Percentiles rank a stretch among this genome's conserved stretches.
Conservation (phyloP, 192 early-diverging fungal genomes). For the Rhizophagus prolifer region DNA sequence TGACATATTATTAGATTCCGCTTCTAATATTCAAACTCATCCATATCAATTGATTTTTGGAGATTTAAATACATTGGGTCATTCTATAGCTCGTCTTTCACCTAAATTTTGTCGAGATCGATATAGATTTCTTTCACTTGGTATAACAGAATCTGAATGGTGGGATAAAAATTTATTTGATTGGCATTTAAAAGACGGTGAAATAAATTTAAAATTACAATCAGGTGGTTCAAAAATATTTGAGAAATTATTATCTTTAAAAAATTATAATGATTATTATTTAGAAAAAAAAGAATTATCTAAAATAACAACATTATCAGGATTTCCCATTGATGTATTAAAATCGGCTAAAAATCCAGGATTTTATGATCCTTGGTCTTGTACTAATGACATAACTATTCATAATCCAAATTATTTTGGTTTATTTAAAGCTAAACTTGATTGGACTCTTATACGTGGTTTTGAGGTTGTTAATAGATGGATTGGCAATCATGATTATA, state of each 20-base stretch:
- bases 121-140: constrained; percentile 64
- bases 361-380: constrained; percentile 73
- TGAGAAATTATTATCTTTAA: background rate
- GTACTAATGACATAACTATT: constrained; percentile 61
- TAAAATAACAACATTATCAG: constrained; percentile 32
- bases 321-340: constrained; percentile 46
- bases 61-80: constrained; percentile 78
- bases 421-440: constrained; percentile 68
- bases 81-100: constrained; percentile 71
- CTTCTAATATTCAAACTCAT: constrained; percentile 30
- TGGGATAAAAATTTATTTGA: constrained; percentile 63
- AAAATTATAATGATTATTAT: constrained; percentile 1
- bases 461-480: constrained; percentile 48
- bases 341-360: constrained; percentile 65
- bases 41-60: constrained; percentile 76
- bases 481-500: constrained; percentile 66
- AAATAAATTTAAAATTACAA: constrained; percentile 41
- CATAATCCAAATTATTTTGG: constrained; percentile 61
- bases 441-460: constrained; percentile 68
- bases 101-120: constrained; percentile 61
- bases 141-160: constrained; percentile 68
- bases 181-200: constrained; percentile 45
- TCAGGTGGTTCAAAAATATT: constrained; percentile 38
- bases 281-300: background rate
- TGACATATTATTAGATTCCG: constrained; percentile 67